Base-by-base conservation (phyloP, 1,284 basidiomycete genomes). In the Inonotus hispidus region DNA sequence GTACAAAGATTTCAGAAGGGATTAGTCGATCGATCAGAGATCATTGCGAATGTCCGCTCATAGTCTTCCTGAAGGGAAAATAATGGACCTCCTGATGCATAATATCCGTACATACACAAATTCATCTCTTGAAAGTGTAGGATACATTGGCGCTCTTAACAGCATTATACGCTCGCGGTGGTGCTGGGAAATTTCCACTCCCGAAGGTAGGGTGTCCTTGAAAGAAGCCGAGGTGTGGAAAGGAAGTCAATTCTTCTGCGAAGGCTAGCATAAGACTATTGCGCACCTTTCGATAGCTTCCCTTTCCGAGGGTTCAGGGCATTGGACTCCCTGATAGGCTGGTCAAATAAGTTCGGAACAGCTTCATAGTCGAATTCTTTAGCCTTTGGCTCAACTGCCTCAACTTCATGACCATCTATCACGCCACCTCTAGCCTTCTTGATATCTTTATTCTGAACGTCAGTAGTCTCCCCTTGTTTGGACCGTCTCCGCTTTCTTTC, bases 271-370 rank as follows among this genome's bases (percentile, higher is more conserved):
- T 19, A n/a, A 16, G 19, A 35, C 11, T 32, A 13, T 13, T 52
- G 32, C 79, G 46, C 67, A 85, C 83, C 80, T 73, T 79, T 60
- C 16, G 32, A 47, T 43, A 25, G 76, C 53, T 73, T 76, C 64
- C 77, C 75, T 69, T 76, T 83, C 67, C 76, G 82, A 65, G 74
- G 75, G 65, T 71, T 74, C 67, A 69, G 71, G 62, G 66, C 71
- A 47, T 73, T 67, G 62, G 68, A 70, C 49, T 77, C 75, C 61
- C 77, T 74, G 32, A 66, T 65, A 46, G 65, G 58, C 55, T 78
- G 81, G 68, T 96, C 94, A 64, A 96, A 75, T 59, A 95, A 82
- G 70, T 93, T 93, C 10, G 89, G 83, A 45, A 82, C 84, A 3
- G 78, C 73, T 2, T 80, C 74, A 71, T 94, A 95, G 74, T 94